Evolutionary conservation across 108 stramenopile species (phyloP), one percentile per base, ranked within the genome.

Genomic region (Hondaea fermentalgiana): DNA sequence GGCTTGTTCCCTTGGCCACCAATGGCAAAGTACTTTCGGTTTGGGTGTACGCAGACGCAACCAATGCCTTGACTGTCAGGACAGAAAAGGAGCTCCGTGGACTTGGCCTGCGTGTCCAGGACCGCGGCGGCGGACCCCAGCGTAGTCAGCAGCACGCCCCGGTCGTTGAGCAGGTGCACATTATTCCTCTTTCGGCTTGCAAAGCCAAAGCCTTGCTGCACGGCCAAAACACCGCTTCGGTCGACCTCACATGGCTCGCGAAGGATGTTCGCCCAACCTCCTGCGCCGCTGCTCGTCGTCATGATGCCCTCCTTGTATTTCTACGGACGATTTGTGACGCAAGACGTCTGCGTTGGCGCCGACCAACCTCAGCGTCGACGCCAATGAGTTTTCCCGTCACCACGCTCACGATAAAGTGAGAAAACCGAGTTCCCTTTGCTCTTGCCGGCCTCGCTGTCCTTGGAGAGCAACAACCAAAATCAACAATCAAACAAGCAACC

Each of bases 121-220:
- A 91, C 49, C n/a, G 76, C 88, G 23, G 90, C 57, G n/a, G 92
- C 58, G 29, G 90, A 91, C 5, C 92, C 92, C 51, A 83, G 4
- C 76, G 76, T 53, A 0, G 76, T 83, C 35, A 69, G 64, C 5
- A 83, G 6, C 10, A 83, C 76, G n/a, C 49, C 51, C 3, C 49
- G 45, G 0, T 83, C 51, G 76, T 53, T 83, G 6, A 83, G 76
- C 76, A 83, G 51, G 51, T 83, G 76, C 49, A 83, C 76, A 83
- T 83, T 83, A 12, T 23, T 53, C 10, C 76, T 43, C 28, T 83
- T 83, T 6, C 51, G 45, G 49, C 49, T 53, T 23, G 45, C 49
- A 83, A 83, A 83, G n/a, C 76, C 76, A 35, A 83, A 83, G n/a
- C 76, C 76, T 8, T 83, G 76, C 25, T 83, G 76, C 23, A 83